These are phyloP conservation scores for Dillenia suffruticosa DNA, from an alignment of 164 flowering plant species.

Conservation along the genomic window DNA sequence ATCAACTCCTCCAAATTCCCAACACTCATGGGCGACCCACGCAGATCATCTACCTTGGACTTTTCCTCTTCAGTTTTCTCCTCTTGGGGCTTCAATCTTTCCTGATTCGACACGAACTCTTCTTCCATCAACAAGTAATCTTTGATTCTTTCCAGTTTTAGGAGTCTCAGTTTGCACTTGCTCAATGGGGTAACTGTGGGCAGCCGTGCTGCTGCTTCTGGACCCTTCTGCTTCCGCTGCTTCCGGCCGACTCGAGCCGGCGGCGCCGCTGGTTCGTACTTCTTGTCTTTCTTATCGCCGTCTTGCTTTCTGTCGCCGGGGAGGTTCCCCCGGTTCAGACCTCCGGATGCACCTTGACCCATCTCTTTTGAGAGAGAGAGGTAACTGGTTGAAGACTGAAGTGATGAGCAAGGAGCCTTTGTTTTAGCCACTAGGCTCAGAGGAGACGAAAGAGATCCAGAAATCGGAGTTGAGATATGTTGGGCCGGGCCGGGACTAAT, in stretches of 20 bases:
- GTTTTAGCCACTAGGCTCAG: too few species aligned
- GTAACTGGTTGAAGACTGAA: too few species aligned
- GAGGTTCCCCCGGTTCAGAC: slow-evolving; percentile 25
- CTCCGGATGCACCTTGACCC: slow-evolving; percentile 47
- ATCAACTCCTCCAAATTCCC: slow-evolving; percentile 47
- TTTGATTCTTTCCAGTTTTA: slow-evolving; percentile 45
- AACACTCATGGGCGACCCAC: slow-evolving; percentile 52
- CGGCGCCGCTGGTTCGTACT: slow-evolving; percentile 46
- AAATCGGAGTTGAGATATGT: too few species aligned
- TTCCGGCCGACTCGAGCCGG: slow-evolving; percentile 47
- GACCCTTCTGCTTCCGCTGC: slow-evolving; percentile 44
- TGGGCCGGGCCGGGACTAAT: too few species aligned
- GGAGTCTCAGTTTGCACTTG: slow-evolving; percentile 43
- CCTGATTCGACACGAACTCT: slow-evolving; percentile 43
- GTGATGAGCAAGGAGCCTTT: too few species aligned
- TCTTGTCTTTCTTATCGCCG: slow-evolving; percentile 50
- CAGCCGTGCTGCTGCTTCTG: slow-evolving; percentile 48
- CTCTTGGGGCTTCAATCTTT: slow-evolving; percentile 46
- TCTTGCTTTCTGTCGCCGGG: slow-evolving; percentile 37
- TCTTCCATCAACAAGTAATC: slow-evolving; percentile 52
- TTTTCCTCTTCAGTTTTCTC: slow-evolving; percentile 47
- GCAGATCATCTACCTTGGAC: slow-evolving; percentile 44
- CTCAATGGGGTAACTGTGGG: slow-evolving; percentile 37
- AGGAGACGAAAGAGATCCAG: too few species aligned
- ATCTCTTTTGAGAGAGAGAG: neutral